phyloP scores from a whole-genome alignment of 2,329 filamentous ascomycete species.

The Aspergillus texensis region DNA sequence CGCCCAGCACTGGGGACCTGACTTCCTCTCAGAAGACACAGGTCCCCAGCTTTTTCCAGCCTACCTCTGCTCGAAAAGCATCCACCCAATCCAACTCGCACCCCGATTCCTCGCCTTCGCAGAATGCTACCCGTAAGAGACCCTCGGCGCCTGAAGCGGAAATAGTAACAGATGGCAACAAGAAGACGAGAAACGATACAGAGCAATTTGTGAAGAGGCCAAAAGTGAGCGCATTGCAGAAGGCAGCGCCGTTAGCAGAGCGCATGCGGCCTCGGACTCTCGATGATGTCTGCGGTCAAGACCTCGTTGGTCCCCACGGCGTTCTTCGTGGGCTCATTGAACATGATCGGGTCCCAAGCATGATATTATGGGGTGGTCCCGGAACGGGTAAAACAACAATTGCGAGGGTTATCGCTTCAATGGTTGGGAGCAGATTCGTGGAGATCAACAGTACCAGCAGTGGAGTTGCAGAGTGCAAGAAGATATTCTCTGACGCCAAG shows the following conservation, averaged over 20 bases:
- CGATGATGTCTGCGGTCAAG: conserved; percentile 87
- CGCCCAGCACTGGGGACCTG: conserved; percentile 48
- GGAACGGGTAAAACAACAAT: conserved; percentile 67
- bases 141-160: conserved; percentile 31
- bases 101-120: conserved; percentile 28
- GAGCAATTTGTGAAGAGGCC: conserved; percentile 62
- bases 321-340: conserved; percentile 86
- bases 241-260: conserved; percentile 83
- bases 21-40: conserved; percentile 42
- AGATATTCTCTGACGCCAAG: conserved; percentile 81
- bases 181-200: conserved; percentile 24
- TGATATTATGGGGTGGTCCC: conserved; percentile 76
- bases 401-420: conserved; percentile 82
- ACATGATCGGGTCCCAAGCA: conserved; percentile 81
- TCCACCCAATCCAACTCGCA: conserved; percentile 28
- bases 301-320: conserved; percentile 82
- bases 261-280: conserved; percentile 85
- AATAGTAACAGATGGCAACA: conserved; percentile 24
- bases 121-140: conserved; percentile 35
- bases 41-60: conserved; percentile 59
- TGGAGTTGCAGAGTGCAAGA: conserved; percentile 88
- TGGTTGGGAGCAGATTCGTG: conserved; percentile 82
- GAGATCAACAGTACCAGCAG: conserved; percentile 94
- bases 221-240: conserved; percentile 65
- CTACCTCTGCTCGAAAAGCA: conserved; percentile 51